A percentile compares a stretch with the other conserved stretches of the same genome.
Evolutionary conservation across 208 protist genomes (phyloP).

Genomic region (Leishmania tarentolae): DNA sequence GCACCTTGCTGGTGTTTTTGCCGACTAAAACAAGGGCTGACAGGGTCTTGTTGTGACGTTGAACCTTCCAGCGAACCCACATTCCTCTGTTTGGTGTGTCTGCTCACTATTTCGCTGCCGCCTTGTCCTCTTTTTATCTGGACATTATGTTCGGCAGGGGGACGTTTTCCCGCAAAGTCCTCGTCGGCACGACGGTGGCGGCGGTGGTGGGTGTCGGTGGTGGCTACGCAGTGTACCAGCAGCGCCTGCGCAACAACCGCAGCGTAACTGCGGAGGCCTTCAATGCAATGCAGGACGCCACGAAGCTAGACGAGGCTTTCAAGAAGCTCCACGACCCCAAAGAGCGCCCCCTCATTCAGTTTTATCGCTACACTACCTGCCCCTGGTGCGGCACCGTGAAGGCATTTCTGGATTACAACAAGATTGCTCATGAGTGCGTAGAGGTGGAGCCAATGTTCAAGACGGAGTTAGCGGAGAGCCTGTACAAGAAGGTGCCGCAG

Average conservation of each 20-base stretch:
- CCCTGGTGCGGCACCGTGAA: conserved; percentile 91
- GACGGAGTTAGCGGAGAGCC: conserved; percentile 55
- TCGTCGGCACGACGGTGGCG: conserved; percentile 32
- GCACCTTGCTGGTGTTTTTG: not conserved
- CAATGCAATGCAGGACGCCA: conserved; percentile 72
- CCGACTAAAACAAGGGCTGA: not conserved
- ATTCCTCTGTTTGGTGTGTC: not conserved
- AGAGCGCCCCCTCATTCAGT: conserved; percentile 43
- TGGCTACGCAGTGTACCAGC: conserved; percentile 75
- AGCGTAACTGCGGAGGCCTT: conserved; percentile 76
- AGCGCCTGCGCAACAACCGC: conserved; percentile 75
- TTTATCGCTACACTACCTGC: conserved; percentile 91
- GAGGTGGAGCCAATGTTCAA: conserved; percentile 94
- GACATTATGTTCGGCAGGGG: conserved; percentile 56
- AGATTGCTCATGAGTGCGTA: conserved; percentile 75
- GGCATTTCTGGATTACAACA: conserved; percentile 83
- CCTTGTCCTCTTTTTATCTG: not conserved
- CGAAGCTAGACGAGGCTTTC: conserved; percentile 52
- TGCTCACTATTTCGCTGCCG: not conserved
- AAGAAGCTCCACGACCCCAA: conserved; percentile 46
- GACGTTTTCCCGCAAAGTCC: conserved; percentile 45
- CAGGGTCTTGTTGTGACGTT: not conserved
- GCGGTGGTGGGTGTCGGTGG: conserved; percentile 48
- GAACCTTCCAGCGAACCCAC: not conserved
- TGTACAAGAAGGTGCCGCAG: conserved; percentile 93